Evolutionary conservation across 2,329 filamentous ascomycete genomes (phyloP).

Genomic region (Amylocarpus encephaloides): DNA sequence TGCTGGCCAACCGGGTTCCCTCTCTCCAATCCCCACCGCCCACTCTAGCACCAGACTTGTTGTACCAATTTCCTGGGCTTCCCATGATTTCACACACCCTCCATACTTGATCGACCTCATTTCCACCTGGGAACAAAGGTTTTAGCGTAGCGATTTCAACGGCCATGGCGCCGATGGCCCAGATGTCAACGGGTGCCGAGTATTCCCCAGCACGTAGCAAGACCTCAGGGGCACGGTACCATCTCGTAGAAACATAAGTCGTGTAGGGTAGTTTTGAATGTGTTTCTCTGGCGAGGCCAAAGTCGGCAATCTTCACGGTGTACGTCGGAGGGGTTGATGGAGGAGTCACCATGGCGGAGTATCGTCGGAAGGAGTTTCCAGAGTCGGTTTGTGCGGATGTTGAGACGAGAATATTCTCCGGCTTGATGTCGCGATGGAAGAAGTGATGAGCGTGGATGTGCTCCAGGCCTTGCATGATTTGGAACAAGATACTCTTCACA

Average conservation of each 20-base stretch:
- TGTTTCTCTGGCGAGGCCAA: constrained; percentile 93
- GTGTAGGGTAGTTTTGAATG: constrained; percentile 96
- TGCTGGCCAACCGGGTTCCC: constrained; percentile 83
- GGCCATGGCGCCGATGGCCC: constrained; percentile 97
- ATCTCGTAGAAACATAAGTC: constrained; percentile 95
- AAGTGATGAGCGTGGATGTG: constrained; percentile 97
- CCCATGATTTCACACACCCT: constrained; percentile 99
- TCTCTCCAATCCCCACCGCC: constrained; percentile 98
- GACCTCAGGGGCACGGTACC: constrained; percentile 92
- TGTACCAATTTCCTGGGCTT: constrained; percentile 96
- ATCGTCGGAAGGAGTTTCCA: constrained; percentile 79
- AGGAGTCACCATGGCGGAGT: constrained; percentile 87
- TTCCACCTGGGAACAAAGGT: constrained; percentile 92
- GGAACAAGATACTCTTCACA: constrained; percentile 96
- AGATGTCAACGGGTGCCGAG: constrained; percentile 95
- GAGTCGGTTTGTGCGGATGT: constrained; percentile 75
- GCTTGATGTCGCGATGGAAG: constrained; percentile 98
- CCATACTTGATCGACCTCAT: constrained; percentile 99
- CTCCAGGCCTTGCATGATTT: constrained; percentile 92
- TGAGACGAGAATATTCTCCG: constrained; percentile 95
- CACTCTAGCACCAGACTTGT: constrained; percentile 77
- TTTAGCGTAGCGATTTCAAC: constrained; percentile 96
- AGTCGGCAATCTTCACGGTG: constrained; percentile 97
- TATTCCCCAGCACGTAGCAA: constrained; percentile 91
- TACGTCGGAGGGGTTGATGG: constrained; percentile 91